Evolutionary conservation across 2,329 filamentous ascomycete genomes (phyloP), one percentile per base, ranked within the genome.

Genomic region (Ramichloridium luteum): DNA sequence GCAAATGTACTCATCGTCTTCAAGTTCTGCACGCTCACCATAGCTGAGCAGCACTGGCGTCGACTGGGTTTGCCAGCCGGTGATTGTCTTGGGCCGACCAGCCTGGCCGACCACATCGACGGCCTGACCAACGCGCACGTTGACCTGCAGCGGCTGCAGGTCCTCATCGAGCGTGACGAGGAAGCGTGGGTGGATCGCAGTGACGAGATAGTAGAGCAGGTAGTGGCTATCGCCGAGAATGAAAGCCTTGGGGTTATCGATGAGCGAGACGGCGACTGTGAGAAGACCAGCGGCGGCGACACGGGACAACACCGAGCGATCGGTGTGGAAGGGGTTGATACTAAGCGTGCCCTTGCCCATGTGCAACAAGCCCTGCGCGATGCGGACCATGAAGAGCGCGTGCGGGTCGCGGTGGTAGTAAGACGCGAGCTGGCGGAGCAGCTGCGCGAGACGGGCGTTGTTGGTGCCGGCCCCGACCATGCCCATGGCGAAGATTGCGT

Each of bases 331-430:
- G n/a, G 90, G 90, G 59, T 83, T 96, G 51, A 96, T 72, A 3
- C 85, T 82, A 53, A 98, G 73, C 3, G 90, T 96, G 47, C 92
- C 90, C 68, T 98, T 98, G 64, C 92, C 92, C 86, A 96, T 96
- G 66, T 98, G 92, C 45, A 98, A 61, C 27, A 98, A 73, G 62
- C 92, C 90, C 57, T 98, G 90, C 4, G 90, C 90, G 48, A 98
- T 96, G 53, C 90, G 82, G 15, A 98, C 90, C 90, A 98, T 98
- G 67, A 98, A 98, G 5, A 98, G 67, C 1, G 90, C 83, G 54
- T 94, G 90, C 49, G 92, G 80, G 47, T 98, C 90, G 31, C 90
- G 77, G 64, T 94, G 86, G 62, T 98, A 98, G 68, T 98, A 98
- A 62, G 84, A 93, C 14, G 92, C 90, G 34, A 98, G 68, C 62